These are phyloP conservation scores for Teratosphaeria gauchensis DNA, from an alignment of 2,329 filamentous ascomycete genomes.

Conservation along the genomic window DNA sequence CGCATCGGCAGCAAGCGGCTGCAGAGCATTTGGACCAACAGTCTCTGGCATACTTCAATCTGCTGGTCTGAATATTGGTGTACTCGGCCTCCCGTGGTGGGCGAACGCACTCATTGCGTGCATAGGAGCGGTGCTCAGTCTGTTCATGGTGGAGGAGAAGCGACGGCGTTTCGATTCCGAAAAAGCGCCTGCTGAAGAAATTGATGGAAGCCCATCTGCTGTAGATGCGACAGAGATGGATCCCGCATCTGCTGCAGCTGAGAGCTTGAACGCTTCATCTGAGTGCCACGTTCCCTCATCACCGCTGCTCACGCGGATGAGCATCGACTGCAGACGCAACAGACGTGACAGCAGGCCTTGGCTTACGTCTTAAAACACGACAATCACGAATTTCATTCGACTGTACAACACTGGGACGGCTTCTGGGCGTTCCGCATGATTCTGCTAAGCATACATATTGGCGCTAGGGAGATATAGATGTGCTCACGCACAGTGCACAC, in stretches of 20 bases:
- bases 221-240: constrained; percentile 9
- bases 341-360: constrained; percentile 4
- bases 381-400: background rate
- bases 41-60: constrained; percentile 80
- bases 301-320: constrained; percentile 17
- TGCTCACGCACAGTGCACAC: background rate
- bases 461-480: background rate
- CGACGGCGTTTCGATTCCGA: constrained; percentile 18
- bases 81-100: constrained; percentile 92
- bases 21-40: constrained; percentile 78
- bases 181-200: constrained; percentile 14
- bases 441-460: background rate
- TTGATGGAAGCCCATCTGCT: constrained; percentile 4
- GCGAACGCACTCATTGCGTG: constrained; percentile 67
- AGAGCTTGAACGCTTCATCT: constrained; percentile 16
- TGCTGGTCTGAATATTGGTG: constrained; percentile 66
- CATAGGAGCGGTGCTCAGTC: constrained; percentile 62
- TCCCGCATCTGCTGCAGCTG: constrained; percentile 8
- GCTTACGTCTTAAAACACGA: background rate
- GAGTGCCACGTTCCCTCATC: constrained; percentile 20
- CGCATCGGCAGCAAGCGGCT: constrained; percentile 81
- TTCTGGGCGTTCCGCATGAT: background rate
- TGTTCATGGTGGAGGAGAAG: constrained; percentile 49
- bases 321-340: constrained; percentile 5
- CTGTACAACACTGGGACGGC: background rate